Percentiles rank a stretch among this genome's conserved stretches.
Evolutionary conservation across 2,329 filamentous ascomycete genomes (phyloP).

Genomic region (Fusarium camptoceras): DNA sequence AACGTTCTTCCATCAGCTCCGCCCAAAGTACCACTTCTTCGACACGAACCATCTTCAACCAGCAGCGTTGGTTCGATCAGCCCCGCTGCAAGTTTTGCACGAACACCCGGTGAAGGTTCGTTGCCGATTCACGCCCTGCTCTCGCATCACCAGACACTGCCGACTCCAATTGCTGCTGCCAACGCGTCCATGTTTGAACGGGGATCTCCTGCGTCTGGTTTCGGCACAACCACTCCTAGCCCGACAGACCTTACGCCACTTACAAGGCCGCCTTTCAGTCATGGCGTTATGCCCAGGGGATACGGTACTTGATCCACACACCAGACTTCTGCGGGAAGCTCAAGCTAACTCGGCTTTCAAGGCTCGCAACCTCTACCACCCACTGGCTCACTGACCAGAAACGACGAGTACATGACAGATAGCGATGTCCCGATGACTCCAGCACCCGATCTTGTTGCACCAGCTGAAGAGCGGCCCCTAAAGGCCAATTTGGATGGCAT

Average conservation of each 20-base stretch:
- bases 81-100: constrained; percentile 51
- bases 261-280: constrained; percentile 37
- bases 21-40: constrained; percentile 54
- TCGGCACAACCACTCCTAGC: constrained; percentile 38
- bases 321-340: constrained; percentile 30
- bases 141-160: constrained; percentile 55
- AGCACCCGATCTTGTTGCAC: constrained; percentile 35
- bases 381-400: constrained; percentile 49
- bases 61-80: constrained; percentile 58
- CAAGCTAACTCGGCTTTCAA: constrained; percentile 49
- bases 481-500: constrained; percentile 64
- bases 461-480: constrained; percentile 37
- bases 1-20: constrained; percentile 47
- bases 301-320: constrained; percentile 51
- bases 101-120: constrained; percentile 62
- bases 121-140: constrained; percentile 67
- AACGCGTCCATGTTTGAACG: constrained; percentile 36
- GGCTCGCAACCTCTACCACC: constrained; percentile 52
- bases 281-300: constrained; percentile 46
- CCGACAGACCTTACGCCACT: constrained; percentile 42
- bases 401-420: constrained; percentile 45
- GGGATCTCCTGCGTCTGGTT: constrained; percentile 33
- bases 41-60: constrained; percentile 59
- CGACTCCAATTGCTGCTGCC: constrained; percentile 26
- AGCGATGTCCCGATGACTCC: constrained; percentile 50